Evolutionary conservation across 805 yeast species (phyloP).

Genomic region (Candida palmyrensis): DNA sequence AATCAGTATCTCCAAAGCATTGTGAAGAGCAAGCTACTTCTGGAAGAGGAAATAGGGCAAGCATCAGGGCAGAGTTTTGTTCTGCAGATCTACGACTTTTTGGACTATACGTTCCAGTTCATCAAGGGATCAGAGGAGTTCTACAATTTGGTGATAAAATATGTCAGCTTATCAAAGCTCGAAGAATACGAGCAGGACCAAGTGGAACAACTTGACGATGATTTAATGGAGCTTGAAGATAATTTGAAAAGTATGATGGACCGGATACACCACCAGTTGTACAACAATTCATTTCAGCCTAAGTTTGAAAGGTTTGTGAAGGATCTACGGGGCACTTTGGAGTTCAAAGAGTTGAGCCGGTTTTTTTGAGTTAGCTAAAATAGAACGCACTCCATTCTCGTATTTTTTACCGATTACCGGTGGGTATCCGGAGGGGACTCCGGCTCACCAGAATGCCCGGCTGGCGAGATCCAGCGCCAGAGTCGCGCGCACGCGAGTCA

Average conservation of each 20-base stretch:
- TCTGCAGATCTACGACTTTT: constrained; percentile 24
- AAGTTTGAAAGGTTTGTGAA: constrained; percentile 38
- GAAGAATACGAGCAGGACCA: constrained; percentile 10
- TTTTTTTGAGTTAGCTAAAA: constrained; percentile 8
- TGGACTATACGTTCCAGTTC: constrained; percentile 28
- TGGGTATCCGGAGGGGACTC: too few species aligned
- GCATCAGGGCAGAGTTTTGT: constrained; percentile 23
- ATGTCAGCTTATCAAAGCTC: constrained; percentile 23
- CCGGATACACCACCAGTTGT: constrained; percentile 34
- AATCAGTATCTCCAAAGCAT: constrained; percentile 22
- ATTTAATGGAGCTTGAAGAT: constrained; percentile 20
- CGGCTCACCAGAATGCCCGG: too few species aligned
- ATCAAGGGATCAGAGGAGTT: constrained; percentile 32
- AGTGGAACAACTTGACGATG: constrained; percentile 16
- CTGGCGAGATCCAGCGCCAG: too few species aligned
- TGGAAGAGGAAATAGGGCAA: constrained; percentile 26
- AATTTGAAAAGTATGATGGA: constrained; percentile 32
- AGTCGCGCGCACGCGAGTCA: too few species aligned
- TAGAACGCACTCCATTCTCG: too few species aligned
- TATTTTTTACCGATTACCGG: too few species aligned
- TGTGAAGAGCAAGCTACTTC: constrained; percentile 26
- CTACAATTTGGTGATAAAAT: constrained; percentile 20
- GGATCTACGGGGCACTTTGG: constrained; percentile 52
- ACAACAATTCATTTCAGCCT: constrained; percentile 39
- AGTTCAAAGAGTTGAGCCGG: constrained; percentile 44